Base-by-base conservation (phyloP, 2,329 filamentous ascomycete species). In the Camillea tinctor region DNA sequence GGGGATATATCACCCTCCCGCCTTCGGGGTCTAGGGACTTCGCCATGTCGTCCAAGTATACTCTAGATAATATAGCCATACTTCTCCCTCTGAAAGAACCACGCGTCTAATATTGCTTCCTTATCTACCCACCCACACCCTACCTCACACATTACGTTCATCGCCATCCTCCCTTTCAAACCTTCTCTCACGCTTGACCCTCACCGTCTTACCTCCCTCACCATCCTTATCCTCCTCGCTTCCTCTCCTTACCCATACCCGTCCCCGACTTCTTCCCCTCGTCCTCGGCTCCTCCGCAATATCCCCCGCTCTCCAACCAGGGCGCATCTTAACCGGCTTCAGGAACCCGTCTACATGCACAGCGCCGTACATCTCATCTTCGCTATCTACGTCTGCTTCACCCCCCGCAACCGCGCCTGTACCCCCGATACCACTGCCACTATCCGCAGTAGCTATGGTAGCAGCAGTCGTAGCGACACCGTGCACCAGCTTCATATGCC, bases 281-380 rank as follows among this genome's bases (percentile, higher is more conserved):
- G 20, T 60, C 57, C 65, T 56, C 52, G 60, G 57, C 59, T 64
- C 65, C 57, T 63, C 65, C 53, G 62, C 24, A 30, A 56, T 55
- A 24, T 79, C 77, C 36, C 71, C 74, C 1, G 72, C 77, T 49
- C 80, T 73, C 83, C 82, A 85, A 0, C 82, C 83, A 50, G 69
- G 74, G 6, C 78, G 74, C 0, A 77, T 72, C 59, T 77, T 75
- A 56, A 91, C 80, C 3, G 83, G 81, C 68, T 79, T 77, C 66
- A 92, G 65, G 68, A 89, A 92, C 0, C 88, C 86, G 71, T 92
- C 88, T 1, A 86, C 81, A 66, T 91, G 88, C 20, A 91, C 85
- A 0, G 80, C 88, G 0, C 87, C 88, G 8, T 80, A 66, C 67
- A 86, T 81, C 67, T 87, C 84, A 59, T 81, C 83, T 67, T 78